Evolutionary conservation across 2,329 filamentous ascomycete species (phyloP).

Genomic region (Diaporthe australafricana): DNA sequence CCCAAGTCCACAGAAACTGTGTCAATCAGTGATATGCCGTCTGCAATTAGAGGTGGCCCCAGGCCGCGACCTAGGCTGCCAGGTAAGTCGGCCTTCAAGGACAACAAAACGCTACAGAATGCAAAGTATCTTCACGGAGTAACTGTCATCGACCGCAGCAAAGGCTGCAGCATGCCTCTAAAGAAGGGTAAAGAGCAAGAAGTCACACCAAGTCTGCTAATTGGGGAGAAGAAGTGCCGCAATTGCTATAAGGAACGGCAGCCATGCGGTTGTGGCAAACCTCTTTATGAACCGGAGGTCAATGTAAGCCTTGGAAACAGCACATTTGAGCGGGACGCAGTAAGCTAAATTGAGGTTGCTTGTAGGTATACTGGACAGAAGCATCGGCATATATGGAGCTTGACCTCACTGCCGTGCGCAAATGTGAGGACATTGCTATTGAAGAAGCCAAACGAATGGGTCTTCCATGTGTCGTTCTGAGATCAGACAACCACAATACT

Average conservation of each 20-base stretch:
- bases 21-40: not conserved
- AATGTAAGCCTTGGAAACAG: not conserved
- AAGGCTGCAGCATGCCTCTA: not conserved
- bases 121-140: not conserved
- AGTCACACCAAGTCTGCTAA: not conserved
- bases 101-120: not conserved
- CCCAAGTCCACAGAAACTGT: no score
- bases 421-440: not conserved
- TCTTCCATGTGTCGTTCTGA: not conserved
- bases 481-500: not conserved
- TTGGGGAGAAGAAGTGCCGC: not conserved
- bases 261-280: not conserved
- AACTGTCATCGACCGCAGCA: not conserved
- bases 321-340: no score
- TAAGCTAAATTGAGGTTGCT: no score
- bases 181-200: not conserved
- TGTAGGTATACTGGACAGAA: not conserved
- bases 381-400: not conserved
- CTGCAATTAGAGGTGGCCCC: not conserved
- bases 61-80: not conserved
- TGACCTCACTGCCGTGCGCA: not conserved
- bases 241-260: not conserved
- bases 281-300: not conserved
- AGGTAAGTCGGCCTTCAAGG: not conserved
- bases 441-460: not conserved